Base-by-base conservation (phyloP, 306 rosid species). In the Amphicarpaea edgeworthii region DNA sequence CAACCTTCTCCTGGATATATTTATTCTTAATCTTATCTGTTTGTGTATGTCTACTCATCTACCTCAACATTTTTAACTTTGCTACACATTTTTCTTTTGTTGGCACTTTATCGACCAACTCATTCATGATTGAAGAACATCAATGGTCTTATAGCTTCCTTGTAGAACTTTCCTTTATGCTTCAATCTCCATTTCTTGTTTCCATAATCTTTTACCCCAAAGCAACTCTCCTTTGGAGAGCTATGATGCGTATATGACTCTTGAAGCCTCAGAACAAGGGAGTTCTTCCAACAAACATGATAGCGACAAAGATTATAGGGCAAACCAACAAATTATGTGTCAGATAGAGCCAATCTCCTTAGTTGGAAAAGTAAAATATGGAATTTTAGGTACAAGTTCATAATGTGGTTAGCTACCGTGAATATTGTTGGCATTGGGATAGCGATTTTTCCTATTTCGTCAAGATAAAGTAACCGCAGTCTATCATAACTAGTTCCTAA, bases 221-320 rank as follows among this genome's bases (percentile, higher is more conserved):
- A 54, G 21, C 21, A 71, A 37, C 53, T 54, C 50, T 71, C 65
- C 23, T 51, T 51, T 70, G 42, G 55, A 55, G 67, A 55, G 41
- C 23, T 23, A 72, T 12, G 17, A 42, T 38, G 38, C 6, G 40
- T 11, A 58, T 23, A 55, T 9, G 43, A 15, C 23, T 23, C 55
- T 2, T 8, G 43, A 24, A 24, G 2, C 12, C 5, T 24, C 0
- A n/a, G 16, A 41, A 24, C 30, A 26, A 24, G 17, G 57, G 4
- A 41, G 23, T 17, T 23, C 67, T 24, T 15, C 9, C 21, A 1
- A 10, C 11, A 16, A 57, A 57, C 32, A 41, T 23, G 17, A 21
- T 57, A 57, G 6, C 0, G 1, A 26, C 3, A 0, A 6, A 41
- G 28, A 40, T 46, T 57, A n/a, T 24, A 5, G 40, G 12, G 32